Conservation (phyloP, 2,329 filamentous ascomycete genomes). For the Pseudogymnoascus sp. region DNA sequence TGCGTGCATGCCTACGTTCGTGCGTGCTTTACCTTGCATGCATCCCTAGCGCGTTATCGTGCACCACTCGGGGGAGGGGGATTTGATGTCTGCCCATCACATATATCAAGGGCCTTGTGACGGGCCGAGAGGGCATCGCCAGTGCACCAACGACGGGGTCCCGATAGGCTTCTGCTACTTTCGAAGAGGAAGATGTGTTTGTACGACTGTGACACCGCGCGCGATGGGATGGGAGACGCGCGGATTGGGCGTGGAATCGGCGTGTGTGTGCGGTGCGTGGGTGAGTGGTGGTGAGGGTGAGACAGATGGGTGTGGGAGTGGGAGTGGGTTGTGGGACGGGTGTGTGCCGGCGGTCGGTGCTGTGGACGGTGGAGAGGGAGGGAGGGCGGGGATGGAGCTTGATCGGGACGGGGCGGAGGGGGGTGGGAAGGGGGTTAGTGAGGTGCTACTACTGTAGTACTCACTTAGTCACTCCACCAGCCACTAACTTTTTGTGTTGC, state of each 20-base stretch:
- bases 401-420: not conserved
- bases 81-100: not conserved
- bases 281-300: not conserved
- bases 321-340: not conserved
- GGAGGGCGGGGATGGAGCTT: not conserved
- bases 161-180: too few relatives aligned
- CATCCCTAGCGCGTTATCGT: not conserved
- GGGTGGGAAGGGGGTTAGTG: not conserved
- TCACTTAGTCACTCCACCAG: too few relatives aligned
- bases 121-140: not conserved
- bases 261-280: not conserved
- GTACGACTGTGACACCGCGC: not conserved
- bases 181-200: not conserved
- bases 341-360: not conserved
- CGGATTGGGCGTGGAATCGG: not conserved
- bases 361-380: not conserved
- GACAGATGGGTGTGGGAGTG: not conserved
- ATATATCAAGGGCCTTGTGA: not conserved
- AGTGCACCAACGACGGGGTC: too few relatives aligned
- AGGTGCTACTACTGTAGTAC: not conserved
- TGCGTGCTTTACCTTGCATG: not conserved
- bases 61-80: not conserved
- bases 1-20: not conserved
- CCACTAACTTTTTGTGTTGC: not conserved
- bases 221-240: not conserved